These are phyloP conservation scores for Rhynchospora breviuscula DNA, from an alignment of 176 grass and related monocot genomes.

Conservation along the genomic window DNA sequence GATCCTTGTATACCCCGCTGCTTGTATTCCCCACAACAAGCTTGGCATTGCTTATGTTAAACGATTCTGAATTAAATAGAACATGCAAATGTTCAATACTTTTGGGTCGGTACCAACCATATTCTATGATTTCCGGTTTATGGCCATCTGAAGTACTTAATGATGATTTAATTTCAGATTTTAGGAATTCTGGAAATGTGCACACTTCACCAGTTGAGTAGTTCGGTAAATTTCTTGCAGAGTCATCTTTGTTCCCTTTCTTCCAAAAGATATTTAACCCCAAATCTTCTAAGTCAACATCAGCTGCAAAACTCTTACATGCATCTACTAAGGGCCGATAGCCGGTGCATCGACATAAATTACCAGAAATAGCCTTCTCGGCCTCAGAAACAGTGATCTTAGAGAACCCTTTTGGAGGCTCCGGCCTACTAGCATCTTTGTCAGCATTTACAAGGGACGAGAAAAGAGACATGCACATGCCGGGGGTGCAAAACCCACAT, in stretches of 20 bases:
- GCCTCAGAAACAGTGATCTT: slow-evolving; percentile 53
- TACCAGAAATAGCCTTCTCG: slow-evolving; percentile 58
- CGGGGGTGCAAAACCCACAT: slow-evolving; percentile 81
- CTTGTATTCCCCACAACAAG: slow-evolving; percentile 59
- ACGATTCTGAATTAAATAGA: slow-evolving; percentile 29
- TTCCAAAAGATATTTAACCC: slow-evolving; percentile 75
- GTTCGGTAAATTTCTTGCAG: slow-evolving; percentile 37
- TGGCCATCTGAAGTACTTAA: not conserved
- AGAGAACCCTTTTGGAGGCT: slow-evolving; percentile 58
- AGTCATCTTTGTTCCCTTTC: slow-evolving; percentile 32
- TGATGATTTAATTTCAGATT: slow-evolving; percentile 39
- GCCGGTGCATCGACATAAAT: slow-evolving; percentile 72
- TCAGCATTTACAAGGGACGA: slow-evolving; percentile 67
- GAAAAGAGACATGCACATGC: slow-evolving; percentile 90
- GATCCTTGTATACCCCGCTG: slow-evolving; percentile 66
- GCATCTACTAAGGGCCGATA: slow-evolving; percentile 69
- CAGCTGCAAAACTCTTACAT: slow-evolving; percentile 74
- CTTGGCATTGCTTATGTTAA: slow-evolving; percentile 33
- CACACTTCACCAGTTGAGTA: slow-evolving; percentile 44
- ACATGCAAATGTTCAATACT: slow-evolving; percentile 41
- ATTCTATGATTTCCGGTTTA: not conserved
- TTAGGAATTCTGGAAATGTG: slow-evolving; percentile 54
- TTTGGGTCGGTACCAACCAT: slow-evolving; percentile 51
- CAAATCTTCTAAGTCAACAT: slow-evolving; percentile 75
- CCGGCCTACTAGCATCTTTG: slow-evolving; percentile 44